These are phyloP conservation scores for Tricholoma terreum DNA, from an alignment of 768 basidiomycete species.

Conservation along the genomic window DNA sequence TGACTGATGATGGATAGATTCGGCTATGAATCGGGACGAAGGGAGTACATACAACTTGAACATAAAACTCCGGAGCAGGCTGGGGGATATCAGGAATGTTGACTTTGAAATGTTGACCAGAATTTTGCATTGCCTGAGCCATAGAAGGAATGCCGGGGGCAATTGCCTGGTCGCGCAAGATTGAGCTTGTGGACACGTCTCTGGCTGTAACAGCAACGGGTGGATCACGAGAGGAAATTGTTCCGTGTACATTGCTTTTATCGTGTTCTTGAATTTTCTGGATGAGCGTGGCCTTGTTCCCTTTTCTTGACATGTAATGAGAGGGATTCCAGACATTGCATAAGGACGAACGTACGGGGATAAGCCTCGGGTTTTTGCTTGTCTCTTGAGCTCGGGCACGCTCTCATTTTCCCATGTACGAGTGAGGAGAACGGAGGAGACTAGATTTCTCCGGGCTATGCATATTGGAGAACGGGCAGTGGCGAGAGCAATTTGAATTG, in stretches of 20 bases:
- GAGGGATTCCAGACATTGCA: constrained; percentile 1
- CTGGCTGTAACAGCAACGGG: constrained; percentile 23
- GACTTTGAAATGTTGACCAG: constrained; percentile 39
- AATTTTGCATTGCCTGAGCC: constrained; percentile 21
- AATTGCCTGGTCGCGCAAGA: constrained; percentile 24
- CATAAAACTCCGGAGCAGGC: constrained; percentile 38
- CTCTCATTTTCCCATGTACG: constrained; percentile 54
- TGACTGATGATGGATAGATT: too few relatives aligned
- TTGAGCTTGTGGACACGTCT: constrained; percentile 23
- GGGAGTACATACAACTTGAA: constrained; percentile 55
- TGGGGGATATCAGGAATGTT: constrained; percentile 55
- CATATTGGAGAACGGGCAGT: background rate
- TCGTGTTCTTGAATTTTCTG: constrained; percentile 54
- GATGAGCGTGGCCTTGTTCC: constrained; percentile 57
- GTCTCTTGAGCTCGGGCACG: constrained; percentile 46
- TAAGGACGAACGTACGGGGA: constrained; percentile 45
- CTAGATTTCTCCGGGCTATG: constrained; percentile 33
- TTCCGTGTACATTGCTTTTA: constrained; percentile 21
- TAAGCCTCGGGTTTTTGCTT: constrained; percentile 55
- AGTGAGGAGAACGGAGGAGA: constrained; percentile 55
- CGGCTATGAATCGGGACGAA: constrained; percentile 17
- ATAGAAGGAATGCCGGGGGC: constrained; percentile 44
- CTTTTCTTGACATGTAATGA: constrained; percentile 37
- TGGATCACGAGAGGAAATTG: constrained; percentile 16
- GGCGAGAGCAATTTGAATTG: constrained; percentile 25